A percentile compares a stretch with the other conserved stretches of the same genome.
phyloP scores from a whole-genome alignment of 352 stramenopile species.

The Globisporangium iwayamae region DNA sequence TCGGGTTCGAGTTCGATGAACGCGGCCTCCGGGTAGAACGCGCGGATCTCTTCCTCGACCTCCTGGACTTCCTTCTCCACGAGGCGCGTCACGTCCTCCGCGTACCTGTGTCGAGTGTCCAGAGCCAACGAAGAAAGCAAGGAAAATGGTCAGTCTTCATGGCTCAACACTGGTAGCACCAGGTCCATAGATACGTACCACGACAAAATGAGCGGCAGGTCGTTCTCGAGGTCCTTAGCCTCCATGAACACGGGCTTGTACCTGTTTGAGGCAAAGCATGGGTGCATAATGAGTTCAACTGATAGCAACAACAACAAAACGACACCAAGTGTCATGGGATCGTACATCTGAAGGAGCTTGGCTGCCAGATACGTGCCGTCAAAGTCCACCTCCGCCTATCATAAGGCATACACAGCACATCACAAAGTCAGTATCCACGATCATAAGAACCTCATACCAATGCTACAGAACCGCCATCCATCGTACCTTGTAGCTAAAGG shows the following conservation, averaged over 20 bases:
- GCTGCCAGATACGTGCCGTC: slow-evolving; percentile 97
- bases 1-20: slow-evolving; percentile 98
- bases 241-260: slow-evolving; percentile 94
- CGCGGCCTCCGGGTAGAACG: slow-evolving; percentile 91
- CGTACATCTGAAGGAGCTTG: slow-evolving; percentile 87
- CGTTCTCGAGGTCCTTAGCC: slow-evolving; percentile 88
- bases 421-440: neutral
- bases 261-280: slow-evolving; percentile 18
- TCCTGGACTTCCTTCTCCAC: slow-evolving; percentile 96
- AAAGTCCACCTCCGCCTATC: slow-evolving; percentile 97
- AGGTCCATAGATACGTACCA: slow-evolving; percentile 54
- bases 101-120: slow-evolving; percentile 39
- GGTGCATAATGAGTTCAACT: no score
- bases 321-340: neutral
- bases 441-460: neutral
- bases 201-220: slow-evolving; percentile 92
- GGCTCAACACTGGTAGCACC: neutral
- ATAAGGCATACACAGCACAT: neutral
- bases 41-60: slow-evolving; percentile 93
- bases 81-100: slow-evolving; percentile 95
- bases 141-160: neutral
- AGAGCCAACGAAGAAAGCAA: neutral
- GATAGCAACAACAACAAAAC: neutral
- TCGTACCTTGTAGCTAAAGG: slow-evolving; percentile 96
- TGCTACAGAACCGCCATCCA: neutral